Percentiles rank a stretch among this genome's conserved stretches.
Evolutionary conservation across 148 eudicot genomes (phyloP).

Genomic region (Chenopodium quinoa): DNA sequence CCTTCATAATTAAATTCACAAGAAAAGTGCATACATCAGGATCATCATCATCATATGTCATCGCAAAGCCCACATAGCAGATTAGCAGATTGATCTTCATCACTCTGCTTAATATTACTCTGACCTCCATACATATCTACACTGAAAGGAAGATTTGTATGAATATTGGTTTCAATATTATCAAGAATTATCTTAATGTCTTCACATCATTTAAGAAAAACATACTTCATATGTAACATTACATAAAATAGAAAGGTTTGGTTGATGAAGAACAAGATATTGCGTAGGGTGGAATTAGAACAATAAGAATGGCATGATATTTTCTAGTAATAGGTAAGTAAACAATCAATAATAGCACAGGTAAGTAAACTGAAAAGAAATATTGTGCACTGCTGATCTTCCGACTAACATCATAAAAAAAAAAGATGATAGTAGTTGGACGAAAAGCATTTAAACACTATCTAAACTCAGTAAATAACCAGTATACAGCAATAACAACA

Average conservation of each 20-base stretch:
- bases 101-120: not conserved
- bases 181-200: not conserved
- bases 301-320: not conserved
- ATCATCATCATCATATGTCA: not conserved
- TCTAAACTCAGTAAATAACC: too few species aligned
- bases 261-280: not conserved
- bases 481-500: not conserved
- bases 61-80: not conserved
- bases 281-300: not conserved
- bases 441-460: not conserved
- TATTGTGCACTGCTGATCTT: not conserved
- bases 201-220: not conserved
- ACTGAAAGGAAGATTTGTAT: not conserved
- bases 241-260: too few species aligned
- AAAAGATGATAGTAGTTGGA: not conserved
- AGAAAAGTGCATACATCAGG: not conserved
- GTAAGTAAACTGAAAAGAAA: not conserved
- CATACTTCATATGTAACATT: not conserved
- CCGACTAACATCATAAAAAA: not conserved
- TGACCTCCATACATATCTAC: not conserved
- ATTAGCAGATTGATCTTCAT: not conserved
- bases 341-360: not conserved
- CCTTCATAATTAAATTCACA: not conserved
- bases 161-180: not conserved
- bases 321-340: not conserved